Evolutionary conservation across 2,329 filamentous ascomycete genomes (phyloP), one percentile per base, ranked within the genome.

Genomic region (Talaromyces amestolkiae): DNA sequence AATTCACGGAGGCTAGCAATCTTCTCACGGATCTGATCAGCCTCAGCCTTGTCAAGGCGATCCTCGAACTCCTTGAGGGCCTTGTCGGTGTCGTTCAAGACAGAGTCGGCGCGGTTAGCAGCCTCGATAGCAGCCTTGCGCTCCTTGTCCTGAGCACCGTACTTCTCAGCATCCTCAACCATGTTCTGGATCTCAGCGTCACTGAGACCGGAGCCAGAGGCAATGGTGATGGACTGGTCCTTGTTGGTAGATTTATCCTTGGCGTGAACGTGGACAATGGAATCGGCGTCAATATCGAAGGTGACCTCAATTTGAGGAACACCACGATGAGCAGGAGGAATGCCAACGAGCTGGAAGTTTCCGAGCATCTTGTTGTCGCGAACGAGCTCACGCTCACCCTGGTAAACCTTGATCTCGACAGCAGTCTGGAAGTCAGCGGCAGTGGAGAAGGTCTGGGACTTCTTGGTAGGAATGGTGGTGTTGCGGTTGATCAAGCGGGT

Each of bases 171-270:
- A 79, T 98, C 95, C 78, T 94, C 86, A 77, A 99, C 93, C 95
- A 99, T 98, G 83, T 88, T 89, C 85, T 97, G 87, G 71, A 99
- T 99, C 86, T 99, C 94, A 65, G 86, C 81, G 68, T 99, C 93
- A 58, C 92, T 97, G 66, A 98, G 91, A 88, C 95, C 94, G 70
- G 94, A 98, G 80, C 94, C 95, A 67, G 93, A 97, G 65, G 94
- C 93, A 79, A 99, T 97, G 79, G 94, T 98, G 84, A 99, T 98
- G 69, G 93, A 97, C 86, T 99, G 94, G 79, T 98, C 94, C 89
- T 97, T 98, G 89, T 92, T 92, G 83, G 93, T 98, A 73, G 93
- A 94, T 90, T 98, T 97, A 85, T 98, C 94, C 87, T 96, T 97
- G 81, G 94, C 94, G 80, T 95, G 91, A 70, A 98, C 94, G 85